phyloP scores from a whole-genome alignment of 1,284 basidiomycete species.

The Irpex rosettiformis region DNA sequence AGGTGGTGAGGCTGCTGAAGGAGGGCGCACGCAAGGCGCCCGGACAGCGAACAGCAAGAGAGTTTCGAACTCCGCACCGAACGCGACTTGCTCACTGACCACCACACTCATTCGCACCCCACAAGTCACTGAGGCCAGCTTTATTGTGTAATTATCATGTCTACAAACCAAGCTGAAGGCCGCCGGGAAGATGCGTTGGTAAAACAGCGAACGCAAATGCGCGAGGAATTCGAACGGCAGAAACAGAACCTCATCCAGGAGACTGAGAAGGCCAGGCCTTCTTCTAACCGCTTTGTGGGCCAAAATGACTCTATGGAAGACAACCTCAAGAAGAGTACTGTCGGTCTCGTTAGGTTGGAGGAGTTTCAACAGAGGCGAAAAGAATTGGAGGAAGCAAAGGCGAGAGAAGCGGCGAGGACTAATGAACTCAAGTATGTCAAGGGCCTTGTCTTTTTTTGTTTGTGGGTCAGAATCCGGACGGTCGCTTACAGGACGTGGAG shows the following conservation, averaged over 20 bases:
- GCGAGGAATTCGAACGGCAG: slow-evolving; percentile 88
- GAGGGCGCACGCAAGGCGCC: not conserved
- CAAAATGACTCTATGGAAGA: slow-evolving; percentile 97
- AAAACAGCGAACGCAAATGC: slow-evolving; percentile 79
- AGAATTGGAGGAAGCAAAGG: slow-evolving; percentile 90
- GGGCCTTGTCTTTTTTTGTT: slow-evolving; percentile 10
- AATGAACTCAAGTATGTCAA: slow-evolving; percentile 81
- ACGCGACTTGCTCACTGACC: not conserved
- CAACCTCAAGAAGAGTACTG: slow-evolving; percentile 86
- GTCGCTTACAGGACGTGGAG: slow-evolving; percentile 75
- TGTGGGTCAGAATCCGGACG: slow-evolving; percentile 16
- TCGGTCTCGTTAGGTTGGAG: slow-evolving; percentile 90
- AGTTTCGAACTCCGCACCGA: not conserved
- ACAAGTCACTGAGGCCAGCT: not conserved
- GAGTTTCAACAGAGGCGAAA: slow-evolving; percentile 90
- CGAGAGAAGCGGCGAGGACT: slow-evolving; percentile 81
- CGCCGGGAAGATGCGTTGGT: slow-evolving; percentile 76
- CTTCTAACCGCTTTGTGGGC: slow-evolving; percentile 85
- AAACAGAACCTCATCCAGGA: slow-evolving; percentile 80
- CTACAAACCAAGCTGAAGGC: slow-evolving; percentile 67
- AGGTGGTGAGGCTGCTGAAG: not conserved
- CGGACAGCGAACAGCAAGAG: not conserved
- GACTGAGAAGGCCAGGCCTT: slow-evolving; percentile 81
- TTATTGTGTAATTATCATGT: slow-evolving; percentile 41
- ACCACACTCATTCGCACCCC: not conserved